phyloP scores from a whole-genome alignment of 768 basidiomycete species.

The Mrakia frigida region DNA sequence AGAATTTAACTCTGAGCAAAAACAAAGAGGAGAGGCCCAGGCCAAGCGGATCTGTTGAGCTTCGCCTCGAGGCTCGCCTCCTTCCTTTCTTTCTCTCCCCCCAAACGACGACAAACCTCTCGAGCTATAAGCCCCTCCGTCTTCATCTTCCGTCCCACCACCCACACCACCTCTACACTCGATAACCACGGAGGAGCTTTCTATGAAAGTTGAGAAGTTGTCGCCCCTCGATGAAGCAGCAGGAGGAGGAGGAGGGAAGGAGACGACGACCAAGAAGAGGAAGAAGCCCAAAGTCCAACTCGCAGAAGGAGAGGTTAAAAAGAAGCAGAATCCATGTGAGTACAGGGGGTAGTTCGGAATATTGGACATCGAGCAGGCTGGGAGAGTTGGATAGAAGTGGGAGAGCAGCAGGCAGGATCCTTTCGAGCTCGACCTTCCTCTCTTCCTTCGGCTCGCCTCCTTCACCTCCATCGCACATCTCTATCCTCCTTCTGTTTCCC shows the following conservation, averaged over 20 bases:
- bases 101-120: background rate
- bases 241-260: background rate
- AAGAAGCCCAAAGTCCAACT: background rate
- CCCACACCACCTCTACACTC: background rate
- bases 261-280: background rate
- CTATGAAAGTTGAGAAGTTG: background rate
- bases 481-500: too few relatives aligned
- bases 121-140: background rate
- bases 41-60: background rate
- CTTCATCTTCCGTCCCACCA: background rate
- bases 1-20: background rate
- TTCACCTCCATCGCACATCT: too few relatives aligned
- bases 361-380: too few relatives aligned
- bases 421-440: too few relatives aligned
- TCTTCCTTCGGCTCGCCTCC: too few relatives aligned
- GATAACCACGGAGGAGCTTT: background rate
- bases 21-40: background rate
- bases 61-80: background rate
- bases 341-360: too few relatives aligned
- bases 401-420: too few relatives aligned
- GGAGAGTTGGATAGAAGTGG: too few relatives aligned
- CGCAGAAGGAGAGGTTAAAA: background rate
- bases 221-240: background rate
- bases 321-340: conserved; percentile 17
- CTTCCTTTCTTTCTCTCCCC: background rate